Conservation (phyloP, 768 basidiomycete genomes). For the Saitozyma podzolica region DNA sequence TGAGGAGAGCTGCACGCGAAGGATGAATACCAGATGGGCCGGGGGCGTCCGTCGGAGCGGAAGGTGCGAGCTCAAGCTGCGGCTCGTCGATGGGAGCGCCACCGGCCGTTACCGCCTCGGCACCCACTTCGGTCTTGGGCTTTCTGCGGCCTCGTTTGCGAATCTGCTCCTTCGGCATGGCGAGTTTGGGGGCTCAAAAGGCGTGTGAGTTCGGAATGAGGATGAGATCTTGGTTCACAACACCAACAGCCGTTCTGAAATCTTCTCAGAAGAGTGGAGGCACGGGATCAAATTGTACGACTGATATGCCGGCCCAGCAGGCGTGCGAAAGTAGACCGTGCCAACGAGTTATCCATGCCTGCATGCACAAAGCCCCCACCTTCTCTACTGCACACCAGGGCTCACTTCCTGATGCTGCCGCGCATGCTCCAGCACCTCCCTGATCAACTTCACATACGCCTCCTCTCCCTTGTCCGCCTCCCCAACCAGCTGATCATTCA, state of each 20-base stretch:
- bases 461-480: constrained; percentile 55
- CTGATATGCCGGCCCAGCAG: no score
- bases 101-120: background rate
- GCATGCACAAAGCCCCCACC: no score
- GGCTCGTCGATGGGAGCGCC: background rate
- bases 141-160: constrained; percentile 48
- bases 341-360: no score
- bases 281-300: no score
- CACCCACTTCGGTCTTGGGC: constrained; percentile 28
- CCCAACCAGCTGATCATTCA: constrained; percentile 55
- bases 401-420: no score
- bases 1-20: constrained; percentile 33
- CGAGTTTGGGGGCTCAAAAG: no score
- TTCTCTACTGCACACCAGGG: no score
- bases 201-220: background rate
- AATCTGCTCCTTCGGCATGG: constrained; percentile 52
- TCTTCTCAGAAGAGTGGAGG: no score
- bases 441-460: constrained; percentile 69
- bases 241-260: no score
- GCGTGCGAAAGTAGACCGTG: no score
- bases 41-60: background rate
- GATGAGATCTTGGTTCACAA: no score
- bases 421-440: constrained; percentile 63
- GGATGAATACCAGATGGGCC: constrained; percentile 33
- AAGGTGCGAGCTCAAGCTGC: background rate